Percentiles rank a stretch among this genome's conserved stretches.
phyloP scores from a whole-genome alignment of 495 filamentous ascomycete genomes.

The Penicillium tannophilum region DNA sequence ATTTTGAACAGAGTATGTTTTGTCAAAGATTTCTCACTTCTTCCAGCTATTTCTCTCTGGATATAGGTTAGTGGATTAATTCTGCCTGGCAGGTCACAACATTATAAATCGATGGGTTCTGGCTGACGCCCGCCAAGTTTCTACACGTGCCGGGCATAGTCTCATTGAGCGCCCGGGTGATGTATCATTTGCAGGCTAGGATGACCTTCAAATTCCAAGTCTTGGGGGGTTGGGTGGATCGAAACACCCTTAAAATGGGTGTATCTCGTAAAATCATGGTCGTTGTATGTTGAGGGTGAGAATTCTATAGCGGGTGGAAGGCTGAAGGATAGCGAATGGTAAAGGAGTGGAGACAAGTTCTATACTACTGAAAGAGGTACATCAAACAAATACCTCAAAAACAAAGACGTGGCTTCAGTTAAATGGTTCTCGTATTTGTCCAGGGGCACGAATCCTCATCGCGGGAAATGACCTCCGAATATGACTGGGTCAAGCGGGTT shows the following conservation, averaged over 20 bases:
- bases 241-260: neutral
- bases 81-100: conserved; percentile 9
- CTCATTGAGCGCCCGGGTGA: conserved; percentile 20
- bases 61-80: neutral
- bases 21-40: neutral
- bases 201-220: conserved; percentile 10
- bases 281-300: neutral
- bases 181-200: conserved; percentile 14
- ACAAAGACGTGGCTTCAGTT: conserved; percentile 3
- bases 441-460: neutral
- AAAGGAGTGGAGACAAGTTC: neutral
- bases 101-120: conserved; percentile 22
- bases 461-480: conserved; percentile 3
- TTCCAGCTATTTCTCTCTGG: neutral
- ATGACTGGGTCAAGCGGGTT: conserved; percentile 15
- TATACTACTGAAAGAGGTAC: neutral
- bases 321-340: neutral
- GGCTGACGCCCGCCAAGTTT: neutral
- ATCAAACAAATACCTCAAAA: too few relatives aligned
- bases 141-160: conserved; percentile 15
- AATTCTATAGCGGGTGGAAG: neutral
- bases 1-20: conserved; percentile 11
- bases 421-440: conserved; percentile 1
- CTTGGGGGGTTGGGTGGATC: neutral
- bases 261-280: neutral